Conservation (phyloP, 441 rosid species). For the Croton laevigatus region DNA sequence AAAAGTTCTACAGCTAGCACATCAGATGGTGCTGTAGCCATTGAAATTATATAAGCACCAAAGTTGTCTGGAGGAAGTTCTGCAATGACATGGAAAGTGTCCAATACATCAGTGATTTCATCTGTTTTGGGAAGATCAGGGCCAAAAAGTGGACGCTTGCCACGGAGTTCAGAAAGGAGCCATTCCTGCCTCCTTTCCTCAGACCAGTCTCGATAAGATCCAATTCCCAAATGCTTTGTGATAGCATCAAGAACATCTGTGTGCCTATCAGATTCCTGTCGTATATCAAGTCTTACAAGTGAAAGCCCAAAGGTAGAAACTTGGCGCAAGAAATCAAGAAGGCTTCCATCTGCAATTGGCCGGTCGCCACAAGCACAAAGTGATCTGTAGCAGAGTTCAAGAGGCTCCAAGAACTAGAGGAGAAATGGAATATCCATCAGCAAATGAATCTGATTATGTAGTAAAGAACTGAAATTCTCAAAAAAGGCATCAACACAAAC, state of each 20-base stretch:
- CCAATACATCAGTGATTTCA: constrained; percentile 86
- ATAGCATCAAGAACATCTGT: constrained; percentile 92
- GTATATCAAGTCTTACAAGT: constrained; percentile 85
- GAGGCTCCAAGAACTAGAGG: constrained; percentile 86
- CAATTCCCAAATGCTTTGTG: constrained; percentile 70
- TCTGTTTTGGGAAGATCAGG: constrained; percentile 91
- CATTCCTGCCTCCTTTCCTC: constrained; percentile 83
- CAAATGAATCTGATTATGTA: background rate
- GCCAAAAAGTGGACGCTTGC: constrained; percentile 90
- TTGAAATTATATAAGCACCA: constrained; percentile 94
- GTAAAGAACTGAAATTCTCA: background rate
- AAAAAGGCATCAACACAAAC: background rate
- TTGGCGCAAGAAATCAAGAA: constrained; percentile 93
- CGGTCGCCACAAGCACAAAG: constrained; percentile 84
- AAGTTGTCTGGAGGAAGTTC: constrained; percentile 86
- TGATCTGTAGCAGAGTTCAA: constrained; percentile 87
- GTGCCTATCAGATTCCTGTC: constrained; percentile 97
- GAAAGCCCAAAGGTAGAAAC: constrained; percentile 96
- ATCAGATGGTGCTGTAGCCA: constrained; percentile 96
- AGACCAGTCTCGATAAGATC: constrained; percentile 90
- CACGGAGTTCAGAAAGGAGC: constrained; percentile 83
- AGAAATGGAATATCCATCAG: background rate
- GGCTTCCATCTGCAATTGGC: constrained; percentile 93
- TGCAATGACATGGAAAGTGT: constrained; percentile 76
- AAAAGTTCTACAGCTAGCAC: constrained; percentile 94